Evolutionary conservation across 2,329 filamentous ascomycete genomes (phyloP), one percentile per base, ranked within the genome.

Genomic region (Sclerotinia sclerotiorum): DNA sequence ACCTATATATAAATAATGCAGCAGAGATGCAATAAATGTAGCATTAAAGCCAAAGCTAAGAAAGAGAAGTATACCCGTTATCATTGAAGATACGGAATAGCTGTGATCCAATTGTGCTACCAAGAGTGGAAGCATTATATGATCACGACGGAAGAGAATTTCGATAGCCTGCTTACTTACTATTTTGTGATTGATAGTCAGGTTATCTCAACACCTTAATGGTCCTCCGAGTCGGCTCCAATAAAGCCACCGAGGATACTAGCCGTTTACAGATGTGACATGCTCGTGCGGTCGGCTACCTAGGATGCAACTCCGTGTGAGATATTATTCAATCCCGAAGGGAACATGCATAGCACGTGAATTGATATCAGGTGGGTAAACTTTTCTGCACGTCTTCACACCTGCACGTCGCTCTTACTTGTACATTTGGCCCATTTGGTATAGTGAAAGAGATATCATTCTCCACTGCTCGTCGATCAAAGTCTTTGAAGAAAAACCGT

Each of bases 321-420:
- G n/a, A 61, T 49, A 15, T 61, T 19, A 39, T 32, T 49, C 42
- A 49, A 21, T 17, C 21, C 29, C 27, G 35, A 48, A 27, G 57
- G 57, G 42, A n/a, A 61, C 27, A 61, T 24, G 10, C 19, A 24
- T 35, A 8, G 27, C 57, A 61, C 57, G 57, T 61, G 57, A 35
- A 42, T 21, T 7, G 21, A 46, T 29, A 24, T 60, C 19, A 49
- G 13, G 57, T 32, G 57, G 42, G 19, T 29, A 24, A 2, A 13
- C 17, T 21, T 61, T 61, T 49, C 57, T 61, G 42, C 57, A 32
- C 42, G 15, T 46, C 57, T 58, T 44, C 24, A 46, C 57, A 13
- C 32, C 24, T 29, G 24, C 42, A 61, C 56, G 7, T 60, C 42
- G 7, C 56, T 46, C 21, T 27, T 21, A 44, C 55, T 35, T 4